Evolutionary conservation across 768 basidiomycete genomes (phyloP), one percentile per base, ranked within the genome.

Genomic region (Epithele typhae): DNA sequence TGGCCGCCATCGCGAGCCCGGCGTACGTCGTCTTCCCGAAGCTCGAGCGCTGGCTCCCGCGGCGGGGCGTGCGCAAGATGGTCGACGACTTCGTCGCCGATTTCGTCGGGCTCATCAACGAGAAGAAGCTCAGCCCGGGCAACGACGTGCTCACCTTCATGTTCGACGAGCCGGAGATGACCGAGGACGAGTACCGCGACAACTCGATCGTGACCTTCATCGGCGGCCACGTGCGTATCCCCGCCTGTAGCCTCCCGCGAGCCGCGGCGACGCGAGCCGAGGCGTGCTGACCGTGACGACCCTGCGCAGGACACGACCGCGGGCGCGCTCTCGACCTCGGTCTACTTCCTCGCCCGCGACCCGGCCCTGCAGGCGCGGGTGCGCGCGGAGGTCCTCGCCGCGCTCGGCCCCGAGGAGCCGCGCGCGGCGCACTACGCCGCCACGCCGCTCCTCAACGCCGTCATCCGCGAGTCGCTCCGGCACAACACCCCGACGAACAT

Each of bases 391-490:
- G 61, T 70, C 22, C 53, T 65, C n/a, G 40, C 48, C 4, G 53
- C 64, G 24, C 52, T 71, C 8, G 58, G 60, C 2, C 43, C 46
- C 17, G 46, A 60, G 4, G 63, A 72, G 24, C 66, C 68, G 22
- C 58, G 59, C 1, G 41, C 65, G 2, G 59, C 56, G 27, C 60
- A 68, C 37, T 58, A 65, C 37, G 46, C 54, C 18, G 43, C 41
- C 18, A 52, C 68, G 37, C 61, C 60, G 9, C 69, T 63, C 53
- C 52, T 69, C 11, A 58, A 60, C 41, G 70, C 71, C 4, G 69
- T 68, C 55, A 67, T 72, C 43, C 63, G 66, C 43, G 71, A 72
- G 58, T 57, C 71, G 4, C 48, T 72, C 10, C 69, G 71, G 14
- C 66, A 59, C 57, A 64, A 64, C 43, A 59, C 57, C 12, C 58